A percentile compares a stretch with the other conserved stretches of the same genome.
These are phyloP conservation scores for Lecanicillium sp. DNA, from an alignment of 2,329 filamentous ascomycete species.

Conservation along the genomic window DNA sequence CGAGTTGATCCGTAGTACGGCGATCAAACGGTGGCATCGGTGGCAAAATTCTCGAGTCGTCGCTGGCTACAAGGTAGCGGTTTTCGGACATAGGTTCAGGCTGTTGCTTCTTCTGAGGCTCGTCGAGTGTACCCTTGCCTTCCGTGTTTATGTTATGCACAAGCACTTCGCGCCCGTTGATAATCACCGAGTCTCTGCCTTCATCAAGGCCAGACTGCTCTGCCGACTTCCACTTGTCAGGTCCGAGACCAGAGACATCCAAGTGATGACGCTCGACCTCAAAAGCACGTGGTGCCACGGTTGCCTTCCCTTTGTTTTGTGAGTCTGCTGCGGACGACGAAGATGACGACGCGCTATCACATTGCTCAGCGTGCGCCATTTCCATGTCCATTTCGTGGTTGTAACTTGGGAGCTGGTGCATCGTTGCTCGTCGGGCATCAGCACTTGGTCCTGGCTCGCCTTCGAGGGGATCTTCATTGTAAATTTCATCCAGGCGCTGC, in stretches of 20 bases:
- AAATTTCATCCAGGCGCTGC: constrained; percentile 54
- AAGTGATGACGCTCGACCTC: constrained; percentile 17
- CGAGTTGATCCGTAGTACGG: constrained; percentile 57
- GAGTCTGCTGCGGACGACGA: constrained; percentile 11
- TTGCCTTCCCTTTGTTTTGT: constrained; percentile 19
- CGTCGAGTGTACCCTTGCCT: constrained; percentile 50
- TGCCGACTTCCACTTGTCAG: constrained; percentile 65
- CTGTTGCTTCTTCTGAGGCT: constrained; percentile 36
- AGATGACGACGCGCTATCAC: constrained; percentile 8
- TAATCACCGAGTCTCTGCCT: constrained; percentile 63
- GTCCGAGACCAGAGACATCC: constrained; percentile 71
- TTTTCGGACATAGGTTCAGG: constrained; percentile 18
- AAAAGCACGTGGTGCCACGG: constrained; percentile 9
- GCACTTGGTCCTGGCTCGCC: constrained; percentile 13
- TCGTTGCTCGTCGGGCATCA: constrained; percentile 28
- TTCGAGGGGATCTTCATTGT: constrained; percentile 36
- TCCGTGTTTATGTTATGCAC: constrained; percentile 54
- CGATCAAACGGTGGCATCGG: constrained; percentile 49
- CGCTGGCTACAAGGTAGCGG: constrained; percentile 23
- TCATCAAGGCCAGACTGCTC: constrained; percentile 50
- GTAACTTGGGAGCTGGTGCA: constrained; percentile 44
- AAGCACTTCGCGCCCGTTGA: constrained; percentile 64
- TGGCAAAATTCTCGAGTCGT: constrained; percentile 43
- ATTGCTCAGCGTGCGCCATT: constrained; percentile 41
- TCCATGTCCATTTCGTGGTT: constrained; percentile 53